Conservation (phyloP, 2,329 filamentous ascomycete species). For the Fusarium temperatum region DNA sequence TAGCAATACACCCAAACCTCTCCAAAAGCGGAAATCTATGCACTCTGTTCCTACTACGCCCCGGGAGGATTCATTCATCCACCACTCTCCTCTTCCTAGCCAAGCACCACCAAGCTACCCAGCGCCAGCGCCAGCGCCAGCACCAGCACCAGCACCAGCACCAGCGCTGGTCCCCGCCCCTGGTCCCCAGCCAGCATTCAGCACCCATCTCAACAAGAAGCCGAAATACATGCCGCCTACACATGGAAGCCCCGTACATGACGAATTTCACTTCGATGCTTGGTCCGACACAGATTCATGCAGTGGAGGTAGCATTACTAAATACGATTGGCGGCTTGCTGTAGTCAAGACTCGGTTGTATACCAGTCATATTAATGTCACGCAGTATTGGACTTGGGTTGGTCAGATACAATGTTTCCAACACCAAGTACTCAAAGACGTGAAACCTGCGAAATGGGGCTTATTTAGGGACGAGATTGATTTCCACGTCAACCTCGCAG, state of each 20-base stretch:
- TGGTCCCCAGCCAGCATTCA: slow-evolving; percentile 13
- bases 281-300: slow-evolving; percentile 63
- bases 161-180: slow-evolving; percentile 1
- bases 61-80: slow-evolving; percentile 40
- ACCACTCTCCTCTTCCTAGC: slow-evolving; percentile 41
- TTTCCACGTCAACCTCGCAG: slow-evolving; percentile 58
- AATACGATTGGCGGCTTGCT: slow-evolving; percentile 61
- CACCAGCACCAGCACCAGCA: neutral
- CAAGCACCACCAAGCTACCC: slow-evolving; percentile 12
- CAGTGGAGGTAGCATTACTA: slow-evolving; percentile 54
- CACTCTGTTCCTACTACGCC: slow-evolving; percentile 44
- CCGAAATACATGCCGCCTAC: slow-evolving; percentile 36
- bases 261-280: slow-evolving; percentile 56
- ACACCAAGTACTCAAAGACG: slow-evolving; percentile 62
- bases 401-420: slow-evolving; percentile 54
- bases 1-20: slow-evolving; percentile 36
- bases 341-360: slow-evolving; percentile 60
- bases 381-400: slow-evolving; percentile 66
- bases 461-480: slow-evolving; percentile 60
- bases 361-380: slow-evolving; percentile 58
- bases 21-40: slow-evolving; percentile 48
- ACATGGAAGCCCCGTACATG: slow-evolving; percentile 26
- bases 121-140: slow-evolving; percentile 4
- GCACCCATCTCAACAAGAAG: slow-evolving; percentile 40
- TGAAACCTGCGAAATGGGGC: slow-evolving; percentile 57